Evolutionary conservation across 176 grass and related monocot genomes (phyloP).

Genomic region (Metroxylon sagu): DNA sequence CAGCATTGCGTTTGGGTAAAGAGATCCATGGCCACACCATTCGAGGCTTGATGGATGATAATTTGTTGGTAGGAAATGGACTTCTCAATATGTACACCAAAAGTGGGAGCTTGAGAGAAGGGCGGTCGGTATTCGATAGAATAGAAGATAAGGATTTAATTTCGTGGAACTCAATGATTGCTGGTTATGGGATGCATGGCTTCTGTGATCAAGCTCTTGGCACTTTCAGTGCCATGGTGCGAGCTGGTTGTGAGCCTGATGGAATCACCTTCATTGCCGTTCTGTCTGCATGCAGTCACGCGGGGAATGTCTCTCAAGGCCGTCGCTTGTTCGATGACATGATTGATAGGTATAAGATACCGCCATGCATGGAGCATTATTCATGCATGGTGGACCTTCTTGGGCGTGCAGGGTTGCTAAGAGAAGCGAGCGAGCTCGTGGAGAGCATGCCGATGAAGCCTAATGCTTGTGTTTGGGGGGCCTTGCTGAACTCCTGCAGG

Average conservation of each 20-base stretch:
- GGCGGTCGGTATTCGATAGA: constrained; percentile 20
- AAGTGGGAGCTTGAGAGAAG: constrained; percentile 25
- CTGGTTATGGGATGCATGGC: constrained; percentile 40
- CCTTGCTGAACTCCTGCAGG: constrained; percentile 53
- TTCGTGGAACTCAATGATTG: constrained; percentile 58
- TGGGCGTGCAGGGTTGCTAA: constrained; percentile 43
- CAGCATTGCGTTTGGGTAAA: constrained; percentile 28
- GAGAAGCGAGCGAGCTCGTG: constrained; percentile 25
- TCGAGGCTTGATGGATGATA: constrained; percentile 14
- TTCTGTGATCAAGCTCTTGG: constrained; percentile 38
- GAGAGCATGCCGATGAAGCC: constrained; percentile 36
- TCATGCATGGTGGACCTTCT: constrained; percentile 62
- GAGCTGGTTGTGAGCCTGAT: constrained; percentile 20
- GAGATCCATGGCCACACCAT: constrained; percentile 39
- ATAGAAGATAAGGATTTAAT: constrained; percentile 45
- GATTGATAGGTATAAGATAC: constrained; percentile 22
- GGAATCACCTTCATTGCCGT: constrained; percentile 34
- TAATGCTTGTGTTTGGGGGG: constrained; percentile 44
- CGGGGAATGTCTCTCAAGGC: constrained; percentile 32
- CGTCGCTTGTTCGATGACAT: constrained; percentile 42
- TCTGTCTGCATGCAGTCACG: constrained; percentile 40
- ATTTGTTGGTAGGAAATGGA: constrained; percentile 29
- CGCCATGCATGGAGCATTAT: constrained; percentile 50
- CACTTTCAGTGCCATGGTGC: constrained; percentile 22
- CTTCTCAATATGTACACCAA: constrained; percentile 45